Percentiles rank a stretch among this genome's conserved stretches.
Conservation (phyloP, 352 stramenopile species). For the Phytophthora citricola region DNA sequence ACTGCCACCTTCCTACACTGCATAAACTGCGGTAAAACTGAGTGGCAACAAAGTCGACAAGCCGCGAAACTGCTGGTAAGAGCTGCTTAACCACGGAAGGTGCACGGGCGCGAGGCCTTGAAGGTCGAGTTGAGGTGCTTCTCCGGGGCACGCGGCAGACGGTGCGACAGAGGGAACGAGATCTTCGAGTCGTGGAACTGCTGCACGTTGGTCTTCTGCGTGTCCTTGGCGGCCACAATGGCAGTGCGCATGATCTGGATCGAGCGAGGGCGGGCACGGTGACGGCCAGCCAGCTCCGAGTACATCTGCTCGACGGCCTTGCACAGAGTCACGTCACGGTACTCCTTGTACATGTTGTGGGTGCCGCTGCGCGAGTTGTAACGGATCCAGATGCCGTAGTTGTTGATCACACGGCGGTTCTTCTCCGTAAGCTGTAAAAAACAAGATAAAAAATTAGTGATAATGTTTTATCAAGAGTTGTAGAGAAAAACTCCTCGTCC, state of each 20-base stretch:
- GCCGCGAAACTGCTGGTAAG: conserved; percentile 11
- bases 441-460: conserved; percentile 25
- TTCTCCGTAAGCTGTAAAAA: conserved; percentile 94
- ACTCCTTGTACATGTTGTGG: conserved; percentile 99
- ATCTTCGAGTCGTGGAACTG: conserved; percentile 98
- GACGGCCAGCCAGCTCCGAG: conserved; percentile 98
- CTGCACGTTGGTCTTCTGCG: conserved; percentile 96
- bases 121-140: conserved; percentile 98
- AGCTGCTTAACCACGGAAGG: conserved; percentile 96
- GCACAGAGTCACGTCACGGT: conserved; percentile 98
- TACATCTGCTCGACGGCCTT: conserved; percentile 99
- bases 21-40: conserved; percentile 3
- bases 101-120: conserved; percentile 96
- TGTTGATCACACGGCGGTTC: conserved; percentile 98
- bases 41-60: conserved; percentile 10
- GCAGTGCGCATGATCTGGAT: conserved; percentile 99
- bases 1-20: background rate
- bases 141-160: conserved; percentile 91
- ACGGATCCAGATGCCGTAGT: conserved; percentile 99
- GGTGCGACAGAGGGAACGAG: conserved; percentile 98
- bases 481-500: conserved; percentile 14
- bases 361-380: conserved; percentile 99
- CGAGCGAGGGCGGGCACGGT: conserved; percentile 96
- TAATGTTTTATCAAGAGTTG: conserved; percentile 2
- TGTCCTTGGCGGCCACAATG: conserved; percentile 95